These are phyloP conservation scores for Sonneratia caseolaris DNA, from an alignment of 345 rosid genomes.

Conservation along the genomic window DNA sequence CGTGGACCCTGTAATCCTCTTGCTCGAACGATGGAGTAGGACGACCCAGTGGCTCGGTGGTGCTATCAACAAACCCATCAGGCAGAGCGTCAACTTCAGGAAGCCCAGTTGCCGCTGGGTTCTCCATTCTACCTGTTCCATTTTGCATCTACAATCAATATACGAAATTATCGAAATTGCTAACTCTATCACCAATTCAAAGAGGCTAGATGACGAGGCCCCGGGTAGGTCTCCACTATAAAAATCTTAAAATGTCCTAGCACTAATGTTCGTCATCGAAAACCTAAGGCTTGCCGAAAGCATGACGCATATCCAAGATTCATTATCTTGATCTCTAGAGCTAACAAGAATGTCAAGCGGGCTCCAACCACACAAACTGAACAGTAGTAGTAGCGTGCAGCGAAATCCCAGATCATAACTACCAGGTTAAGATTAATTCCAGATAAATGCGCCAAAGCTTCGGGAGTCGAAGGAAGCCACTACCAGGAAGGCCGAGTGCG, in stretches of 20 bases:
- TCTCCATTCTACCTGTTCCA: conserved; percentile 43
- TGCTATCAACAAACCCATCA: conserved; percentile 80
- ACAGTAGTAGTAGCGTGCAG: not conserved
- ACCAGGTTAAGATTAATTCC: not conserved
- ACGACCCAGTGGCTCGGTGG: conserved; percentile 44
- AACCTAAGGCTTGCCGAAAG: not conserved
- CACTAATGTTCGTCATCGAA: not conserved
- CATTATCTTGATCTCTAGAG: not conserved
- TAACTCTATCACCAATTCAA: not conserved
- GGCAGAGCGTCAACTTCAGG: conserved; percentile 92
- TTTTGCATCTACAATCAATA: not conserved
- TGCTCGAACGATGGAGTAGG: conserved; percentile 33
- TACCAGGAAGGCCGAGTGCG: not conserved
- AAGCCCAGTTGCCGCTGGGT: conserved; percentile 47
- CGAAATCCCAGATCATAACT: not conserved
- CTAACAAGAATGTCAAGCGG: not conserved
- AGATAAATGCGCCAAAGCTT: not conserved
- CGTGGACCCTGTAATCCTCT: conserved; percentile 22
- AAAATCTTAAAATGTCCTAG: not conserved
- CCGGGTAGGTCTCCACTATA: not conserved
- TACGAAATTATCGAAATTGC: not conserved
- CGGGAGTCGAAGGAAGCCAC: not conserved
- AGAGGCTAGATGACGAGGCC: not conserved
- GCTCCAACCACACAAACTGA: not conserved
- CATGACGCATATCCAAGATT: not conserved